Conservation (phyloP, 148 eudicot species). For the Cornus controversa region DNA sequence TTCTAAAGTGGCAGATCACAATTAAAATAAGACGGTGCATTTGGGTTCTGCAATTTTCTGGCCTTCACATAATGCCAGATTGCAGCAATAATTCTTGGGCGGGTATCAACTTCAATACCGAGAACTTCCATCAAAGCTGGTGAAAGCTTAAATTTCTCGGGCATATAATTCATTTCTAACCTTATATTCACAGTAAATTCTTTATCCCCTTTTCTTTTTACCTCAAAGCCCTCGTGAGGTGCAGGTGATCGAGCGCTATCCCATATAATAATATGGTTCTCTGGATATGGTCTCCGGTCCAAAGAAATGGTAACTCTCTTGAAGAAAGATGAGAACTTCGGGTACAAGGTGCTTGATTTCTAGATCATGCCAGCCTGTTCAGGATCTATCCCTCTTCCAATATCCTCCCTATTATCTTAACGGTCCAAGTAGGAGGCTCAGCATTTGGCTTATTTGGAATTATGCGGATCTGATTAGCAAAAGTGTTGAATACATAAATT, state of each 20-base stretch:
- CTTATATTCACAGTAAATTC: conserved; percentile 70
- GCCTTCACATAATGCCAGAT: conserved; percentile 98
- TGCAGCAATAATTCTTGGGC: conserved; percentile 81
- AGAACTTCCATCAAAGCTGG: conserved; percentile 78
- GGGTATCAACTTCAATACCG: conserved; percentile 92
- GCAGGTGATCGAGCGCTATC: conserved; percentile 78
- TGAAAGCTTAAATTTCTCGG: conserved; percentile 89
- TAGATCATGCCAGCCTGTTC: conserved; percentile 68
- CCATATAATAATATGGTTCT: conserved; percentile 86
- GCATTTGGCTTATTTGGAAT: conserved; percentile 71
- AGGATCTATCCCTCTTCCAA: conserved; percentile 88
- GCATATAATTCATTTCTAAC: conserved; percentile 78
- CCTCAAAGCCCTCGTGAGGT: conserved; percentile 93
- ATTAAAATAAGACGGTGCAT: conserved; percentile 77
- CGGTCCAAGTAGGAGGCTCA: conserved; percentile 89
- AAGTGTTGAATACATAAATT: conserved; percentile 86
- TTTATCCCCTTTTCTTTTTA: conserved; percentile 84
- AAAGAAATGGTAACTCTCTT: conserved; percentile 74
- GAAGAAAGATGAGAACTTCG: conserved; percentile 84
- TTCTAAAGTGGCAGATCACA: conserved; percentile 87
- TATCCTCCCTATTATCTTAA: conserved; percentile 85
- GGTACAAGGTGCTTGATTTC: conserved; percentile 68
- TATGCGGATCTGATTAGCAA: conserved; percentile 66
- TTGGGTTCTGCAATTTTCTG: conserved; percentile 72
- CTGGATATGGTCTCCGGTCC: conserved; percentile 84